Base-by-base conservation (phyloP, 805 yeast species). In the Saccharomycodes ludwigii region DNA sequence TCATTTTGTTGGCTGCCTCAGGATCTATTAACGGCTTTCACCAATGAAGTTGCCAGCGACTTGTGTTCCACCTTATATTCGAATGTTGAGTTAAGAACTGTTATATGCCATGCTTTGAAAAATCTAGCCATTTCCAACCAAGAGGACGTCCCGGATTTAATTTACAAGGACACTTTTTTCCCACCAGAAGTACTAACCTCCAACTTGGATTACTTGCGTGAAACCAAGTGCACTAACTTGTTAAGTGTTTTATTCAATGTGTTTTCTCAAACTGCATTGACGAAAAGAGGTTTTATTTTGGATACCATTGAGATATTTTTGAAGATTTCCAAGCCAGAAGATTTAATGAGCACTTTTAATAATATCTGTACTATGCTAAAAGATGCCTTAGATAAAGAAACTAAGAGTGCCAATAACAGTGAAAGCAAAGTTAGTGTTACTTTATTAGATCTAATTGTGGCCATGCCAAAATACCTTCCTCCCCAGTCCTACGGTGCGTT, bases 201-300 rank as follows among this genome's bases (percentile, higher is more conserved):
- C 30, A 75, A 79, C 43, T 41, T 85, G 32, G 68, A 70, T 38
- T 82, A 71, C 44, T 59, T 88, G 36, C 59, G 82, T 0, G 24
- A 18, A 11, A 33, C 71, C 0, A 76, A 71, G 40, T 73, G 94
- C 4, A 57, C 81, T 4, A 86, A 91, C 41, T 50, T 91, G 30
- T 63, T 91, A 31, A 79, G 94, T 9, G 95, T 85, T 14, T 61
- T 91, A 31, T 83, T 88, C 65, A 91, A 91, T 47, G 93, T 91
- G 12, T 91, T 81, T 56, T 73, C 88, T n/a, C 86, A 85, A 43
- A 85, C 96, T 8, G 59, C 72, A 27, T 78, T 91, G 23, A 91
- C 82, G 33, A 69, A 84, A 11, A 73, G 97, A 54, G 81, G 83
- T 9, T 84, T 67, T 52, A 73, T 91, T 31, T 65, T 85, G 36